Conservation (phyloP, 2,329 filamentous ascomycete species). For the Penicillium sp. region DNA sequence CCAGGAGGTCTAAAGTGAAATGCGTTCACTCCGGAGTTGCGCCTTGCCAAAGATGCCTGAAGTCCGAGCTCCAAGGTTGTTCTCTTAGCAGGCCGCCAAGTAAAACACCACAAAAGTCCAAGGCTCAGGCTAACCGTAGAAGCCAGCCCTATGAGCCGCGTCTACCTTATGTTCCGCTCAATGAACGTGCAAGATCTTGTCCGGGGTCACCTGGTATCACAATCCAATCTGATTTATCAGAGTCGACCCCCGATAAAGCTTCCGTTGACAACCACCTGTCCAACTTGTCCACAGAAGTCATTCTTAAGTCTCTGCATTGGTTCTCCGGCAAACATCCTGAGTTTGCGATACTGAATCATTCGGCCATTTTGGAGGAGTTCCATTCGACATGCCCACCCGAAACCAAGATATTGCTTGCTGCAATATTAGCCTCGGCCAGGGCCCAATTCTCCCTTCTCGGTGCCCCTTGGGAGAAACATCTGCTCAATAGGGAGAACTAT, state of each 20-base stretch:
- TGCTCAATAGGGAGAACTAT: conserved; percentile 15
- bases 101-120: not conserved
- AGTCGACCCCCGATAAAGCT: not conserved
- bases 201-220: not conserved
- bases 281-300: conserved; percentile 1
- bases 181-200: not conserved
- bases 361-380: conserved; percentile 14
- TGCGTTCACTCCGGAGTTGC: conserved; percentile 22
- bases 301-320: conserved; percentile 17
- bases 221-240: not conserved
- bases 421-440: conserved; percentile 7
- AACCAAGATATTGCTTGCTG: conserved; percentile 14
- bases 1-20: conserved; percentile 27
- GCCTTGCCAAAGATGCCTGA: conserved; percentile 24
- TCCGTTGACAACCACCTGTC: conserved; percentile 9
- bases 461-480: conserved; percentile 1
- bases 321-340: conserved; percentile 25
- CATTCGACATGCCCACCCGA: conserved; percentile 8
- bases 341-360: conserved; percentile 19
- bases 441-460: conserved; percentile 7
- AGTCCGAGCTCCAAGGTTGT: conserved; percentile 16
- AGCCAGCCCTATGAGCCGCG: conserved; percentile 1
- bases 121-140: not conserved
- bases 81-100: conserved; percentile 15
- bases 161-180: not conserved